phyloP scores from a whole-genome alignment of 192 early-diverging fungal genomes.

The Piromyces sp. region DNA sequence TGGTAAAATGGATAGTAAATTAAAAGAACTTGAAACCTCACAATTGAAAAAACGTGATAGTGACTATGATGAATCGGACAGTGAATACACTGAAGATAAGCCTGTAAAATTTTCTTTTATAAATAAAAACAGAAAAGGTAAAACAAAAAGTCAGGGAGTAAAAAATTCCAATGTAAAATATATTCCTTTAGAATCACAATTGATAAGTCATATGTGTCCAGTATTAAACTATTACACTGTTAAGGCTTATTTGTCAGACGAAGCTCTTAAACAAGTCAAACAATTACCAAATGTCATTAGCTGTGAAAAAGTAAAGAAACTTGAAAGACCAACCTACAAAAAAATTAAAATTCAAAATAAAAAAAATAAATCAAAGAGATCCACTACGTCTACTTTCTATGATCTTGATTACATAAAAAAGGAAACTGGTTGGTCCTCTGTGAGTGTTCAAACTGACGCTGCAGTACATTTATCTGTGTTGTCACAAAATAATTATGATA shows the following conservation, averaged over 20 bases:
- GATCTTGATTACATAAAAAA: background rate
- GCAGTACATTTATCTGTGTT: background rate
- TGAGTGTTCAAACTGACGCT: background rate
- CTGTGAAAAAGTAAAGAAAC: no score
- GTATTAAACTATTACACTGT: background rate
- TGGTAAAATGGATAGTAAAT: no score
- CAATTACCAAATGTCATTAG: background rate
- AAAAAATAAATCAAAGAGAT: background rate
- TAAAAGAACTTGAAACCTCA: no score
- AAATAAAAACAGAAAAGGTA: no score
- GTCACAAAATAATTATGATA: background rate
- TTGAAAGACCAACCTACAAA: no score
- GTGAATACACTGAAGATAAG: no score
- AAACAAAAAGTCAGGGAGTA: no score
- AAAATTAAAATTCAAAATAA: background rate
- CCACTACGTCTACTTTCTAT: background rate
- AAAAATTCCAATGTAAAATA: background rate
- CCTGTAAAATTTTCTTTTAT: no score
- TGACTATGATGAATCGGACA: no score
- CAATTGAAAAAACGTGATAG: no score
- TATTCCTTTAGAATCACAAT: background rate
- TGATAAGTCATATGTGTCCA: background rate
- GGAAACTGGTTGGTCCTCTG: background rate
- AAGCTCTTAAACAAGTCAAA: background rate
- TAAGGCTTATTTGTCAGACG: background rate